Percentiles rank a stretch among this genome's conserved stretches.
Conservation (phyloP, 2,329 filamentous ascomycete genomes). For the Alternaria sp. region DNA sequence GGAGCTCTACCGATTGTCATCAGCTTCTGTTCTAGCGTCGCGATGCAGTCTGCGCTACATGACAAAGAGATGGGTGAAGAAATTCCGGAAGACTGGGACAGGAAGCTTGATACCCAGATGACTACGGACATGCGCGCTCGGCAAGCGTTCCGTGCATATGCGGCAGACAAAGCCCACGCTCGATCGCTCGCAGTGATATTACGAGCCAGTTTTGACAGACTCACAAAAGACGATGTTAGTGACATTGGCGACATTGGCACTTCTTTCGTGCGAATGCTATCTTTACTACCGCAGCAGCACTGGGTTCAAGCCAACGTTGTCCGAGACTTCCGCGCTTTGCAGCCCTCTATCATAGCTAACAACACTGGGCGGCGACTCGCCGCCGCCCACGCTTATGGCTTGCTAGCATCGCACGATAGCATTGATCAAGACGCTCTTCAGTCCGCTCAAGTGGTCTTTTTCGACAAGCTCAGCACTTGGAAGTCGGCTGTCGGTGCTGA, state of each 20-base stretch:
- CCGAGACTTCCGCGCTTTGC: conserved; percentile 56
- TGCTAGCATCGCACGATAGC: conserved; percentile 71
- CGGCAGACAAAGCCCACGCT: conserved; percentile 41
- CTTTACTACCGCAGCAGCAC: conserved; percentile 59
- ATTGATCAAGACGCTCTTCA: conserved; percentile 51
- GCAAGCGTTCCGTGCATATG: conserved; percentile 62
- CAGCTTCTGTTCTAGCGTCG: conserved; percentile 68
- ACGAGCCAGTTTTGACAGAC: conserved; percentile 53
- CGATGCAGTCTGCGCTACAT: conserved; percentile 63
- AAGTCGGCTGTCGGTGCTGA: conserved; percentile 65
- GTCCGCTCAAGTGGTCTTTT: conserved; percentile 54
- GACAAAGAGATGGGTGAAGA: conserved; percentile 55
- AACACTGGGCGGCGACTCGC: conserved; percentile 70
- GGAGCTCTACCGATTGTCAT: conserved; percentile 72
- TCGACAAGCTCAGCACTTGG: conserved; percentile 59
- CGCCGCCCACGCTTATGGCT: conserved; percentile 74
- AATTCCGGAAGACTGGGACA: conserved; percentile 83
- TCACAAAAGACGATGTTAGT: conserved; percentile 48
- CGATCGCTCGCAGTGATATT: conserved; percentile 51
- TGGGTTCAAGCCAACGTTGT: conserved; percentile 40
- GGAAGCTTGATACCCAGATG: conserved; percentile 74
- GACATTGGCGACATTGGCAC: conserved; percentile 54
- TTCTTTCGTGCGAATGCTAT: conserved; percentile 61
- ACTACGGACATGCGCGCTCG: conserved; percentile 72
- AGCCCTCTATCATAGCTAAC: conserved; percentile 71